Evolutionary conservation across 202 grass and related monocot species (phyloP).

Genomic region (Schoenoplectus triqueter): DNA sequence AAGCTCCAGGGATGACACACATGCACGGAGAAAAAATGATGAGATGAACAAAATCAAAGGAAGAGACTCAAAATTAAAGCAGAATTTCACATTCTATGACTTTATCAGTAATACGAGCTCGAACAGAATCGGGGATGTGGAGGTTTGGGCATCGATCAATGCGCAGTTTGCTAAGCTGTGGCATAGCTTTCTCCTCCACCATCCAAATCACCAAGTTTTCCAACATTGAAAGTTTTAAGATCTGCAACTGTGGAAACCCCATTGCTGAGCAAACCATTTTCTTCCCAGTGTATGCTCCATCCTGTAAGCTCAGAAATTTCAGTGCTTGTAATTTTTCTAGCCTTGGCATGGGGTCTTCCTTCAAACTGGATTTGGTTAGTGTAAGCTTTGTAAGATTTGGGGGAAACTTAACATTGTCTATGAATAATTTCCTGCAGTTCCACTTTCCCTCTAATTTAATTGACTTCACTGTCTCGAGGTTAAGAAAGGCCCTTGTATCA

Average conservation of each 20-base stretch:
- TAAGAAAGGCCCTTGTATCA: background rate
- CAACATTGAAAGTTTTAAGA: conserved; percentile 14
- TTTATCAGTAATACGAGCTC: background rate
- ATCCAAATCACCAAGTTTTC: background rate
- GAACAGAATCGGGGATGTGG: background rate
- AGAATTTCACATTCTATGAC: background rate
- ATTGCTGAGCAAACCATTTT: conserved; percentile 16
- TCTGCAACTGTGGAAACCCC: conserved; percentile 26
- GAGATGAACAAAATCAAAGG: background rate
- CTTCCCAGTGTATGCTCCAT: background rate
- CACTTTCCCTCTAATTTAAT: conserved; percentile 24
- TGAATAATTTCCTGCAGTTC: background rate
- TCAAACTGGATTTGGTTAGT: background rate
- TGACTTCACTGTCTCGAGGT: background rate
- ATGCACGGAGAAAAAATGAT: background rate
- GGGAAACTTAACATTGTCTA: conserved; percentile 26
- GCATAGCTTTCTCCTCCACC: conserved; percentile 1
- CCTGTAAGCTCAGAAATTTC: conserved; percentile 11
- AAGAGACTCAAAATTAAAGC: background rate
- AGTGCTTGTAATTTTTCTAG: conserved; percentile 23
- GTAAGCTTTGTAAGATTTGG: conserved; percentile 35
- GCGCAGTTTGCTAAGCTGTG: background rate
- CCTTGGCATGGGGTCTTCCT: conserved; percentile 30
- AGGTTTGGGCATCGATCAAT: background rate
- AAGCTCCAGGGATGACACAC: background rate